A percentile compares a stretch with the other conserved stretches of the same genome.
Evolutionary conservation across 768 basidiomycete species (phyloP).

Genomic region (Hortiboletus campestris): DNA sequence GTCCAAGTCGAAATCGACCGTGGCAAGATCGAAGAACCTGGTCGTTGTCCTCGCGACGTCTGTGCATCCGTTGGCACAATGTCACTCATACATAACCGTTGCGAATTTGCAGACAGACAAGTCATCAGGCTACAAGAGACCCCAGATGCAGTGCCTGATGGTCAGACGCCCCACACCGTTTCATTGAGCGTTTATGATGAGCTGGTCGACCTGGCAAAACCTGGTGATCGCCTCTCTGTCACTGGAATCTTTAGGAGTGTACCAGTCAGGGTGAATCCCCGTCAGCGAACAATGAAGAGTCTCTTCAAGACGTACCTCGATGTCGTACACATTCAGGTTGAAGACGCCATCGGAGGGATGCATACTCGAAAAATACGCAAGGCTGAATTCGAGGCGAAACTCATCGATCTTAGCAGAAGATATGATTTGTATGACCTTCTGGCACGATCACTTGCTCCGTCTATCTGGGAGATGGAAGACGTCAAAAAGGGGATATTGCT

Average conservation of each 20-base stretch:
- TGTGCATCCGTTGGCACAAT: slow-evolving; percentile 87
- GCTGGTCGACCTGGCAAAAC: slow-evolving; percentile 93
- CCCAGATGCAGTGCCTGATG: slow-evolving; percentile 96
- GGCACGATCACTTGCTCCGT: slow-evolving; percentile 84
- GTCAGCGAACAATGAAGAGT: slow-evolving; percentile 88
- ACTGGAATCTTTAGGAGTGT: slow-evolving; percentile 95
- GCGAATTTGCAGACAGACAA: slow-evolving; percentile 94
- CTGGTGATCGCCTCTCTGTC: slow-evolving; percentile 88
- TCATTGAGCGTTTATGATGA: slow-evolving; percentile 98
- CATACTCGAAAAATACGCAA: slow-evolving; percentile 38
- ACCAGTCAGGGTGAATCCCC: slow-evolving; percentile 92
- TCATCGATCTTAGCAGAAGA: slow-evolving; percentile 67
- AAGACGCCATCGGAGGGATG: slow-evolving; percentile 40
- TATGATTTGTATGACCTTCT: slow-evolving; percentile 87
- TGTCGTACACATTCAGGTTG: slow-evolving; percentile 85
- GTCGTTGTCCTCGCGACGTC: slow-evolving; percentile 88
- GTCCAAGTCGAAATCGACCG: slow-evolving; percentile 95
- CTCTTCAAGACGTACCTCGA: slow-evolving; percentile 98
- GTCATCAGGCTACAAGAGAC: slow-evolving; percentile 96
- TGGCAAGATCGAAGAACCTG: slow-evolving; percentile 95
- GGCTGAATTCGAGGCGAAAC: slow-evolving; percentile 77
- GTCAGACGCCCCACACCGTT: slow-evolving; percentile 97
- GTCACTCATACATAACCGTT: slow-evolving; percentile 95
- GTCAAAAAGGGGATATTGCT: slow-evolving; percentile 98
- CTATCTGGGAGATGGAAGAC: slow-evolving; percentile 98